These are phyloP conservation scores for Clarkia xantiana DNA, from an alignment of 345 rosid species.

Conservation along the genomic window DNA sequence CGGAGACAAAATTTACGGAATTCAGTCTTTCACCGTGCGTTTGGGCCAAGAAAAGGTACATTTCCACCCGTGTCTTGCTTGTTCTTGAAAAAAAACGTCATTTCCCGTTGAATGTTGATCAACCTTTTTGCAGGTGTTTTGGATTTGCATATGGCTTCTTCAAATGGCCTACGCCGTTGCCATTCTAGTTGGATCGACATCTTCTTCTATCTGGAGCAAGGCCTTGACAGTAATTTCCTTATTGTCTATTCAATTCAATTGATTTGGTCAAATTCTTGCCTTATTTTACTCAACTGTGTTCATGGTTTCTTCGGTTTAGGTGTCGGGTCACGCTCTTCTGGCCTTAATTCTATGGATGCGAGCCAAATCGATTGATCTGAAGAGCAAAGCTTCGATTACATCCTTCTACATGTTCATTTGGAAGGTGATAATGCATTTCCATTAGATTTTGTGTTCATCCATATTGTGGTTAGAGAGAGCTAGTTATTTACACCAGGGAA, in stretches of 20 bases:
- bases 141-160: slow-evolving; percentile 75
- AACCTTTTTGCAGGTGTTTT: slow-evolving; percentile 53
- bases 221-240: slow-evolving; percentile 43
- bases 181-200: slow-evolving; percentile 56
- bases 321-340: slow-evolving; percentile 56
- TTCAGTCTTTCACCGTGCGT: slow-evolving; percentile 63
- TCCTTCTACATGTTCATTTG: slow-evolving; percentile 94
- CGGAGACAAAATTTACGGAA: slow-evolving; percentile 84
- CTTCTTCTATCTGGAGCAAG: slow-evolving; percentile 74
- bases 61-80: too few relatives aligned
- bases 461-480: neutral
- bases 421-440: slow-evolving; percentile 48
- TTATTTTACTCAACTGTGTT: neutral
- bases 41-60: slow-evolving; percentile 68
- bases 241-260: neutral
- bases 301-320: slow-evolving; percentile 20
- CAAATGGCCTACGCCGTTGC: slow-evolving; percentile 73
- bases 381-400: slow-evolving; percentile 65
- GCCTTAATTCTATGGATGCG: slow-evolving; percentile 51
- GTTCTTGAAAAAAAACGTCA: too few relatives aligned
- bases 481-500: too few relatives aligned
- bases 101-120: neutral
- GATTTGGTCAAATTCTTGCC: neutral
- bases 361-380: slow-evolving; percentile 62
- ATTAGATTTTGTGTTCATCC: too few relatives aligned